These are phyloP conservation scores for Akanthomyces uredinophilus DNA, from an alignment of 2,329 filamentous ascomycete species.

Conservation along the genomic window DNA sequence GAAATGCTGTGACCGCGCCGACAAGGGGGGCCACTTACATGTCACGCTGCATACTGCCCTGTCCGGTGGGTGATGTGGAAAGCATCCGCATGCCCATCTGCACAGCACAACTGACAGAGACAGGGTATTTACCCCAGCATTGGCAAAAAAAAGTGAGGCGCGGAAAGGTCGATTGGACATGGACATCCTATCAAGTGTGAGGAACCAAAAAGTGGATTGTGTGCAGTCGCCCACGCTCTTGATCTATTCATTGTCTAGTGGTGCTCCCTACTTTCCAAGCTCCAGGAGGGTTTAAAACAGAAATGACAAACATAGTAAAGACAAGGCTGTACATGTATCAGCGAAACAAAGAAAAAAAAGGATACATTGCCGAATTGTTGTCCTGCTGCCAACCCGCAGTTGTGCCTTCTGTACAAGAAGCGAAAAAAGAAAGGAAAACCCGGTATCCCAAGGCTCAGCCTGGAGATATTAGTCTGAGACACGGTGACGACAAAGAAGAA, in stretches of 20 bases:
- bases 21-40: not conserved
- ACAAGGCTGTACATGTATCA: not conserved
- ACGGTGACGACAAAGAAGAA: not conserved
- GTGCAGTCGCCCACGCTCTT: slow-evolving; percentile 3
- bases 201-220: not conserved
- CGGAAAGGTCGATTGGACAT: not conserved
- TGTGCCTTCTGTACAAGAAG: not conserved
- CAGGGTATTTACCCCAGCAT: not conserved
- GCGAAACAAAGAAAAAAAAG: not conserved
- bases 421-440: not conserved
- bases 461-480: slow-evolving; percentile 6
- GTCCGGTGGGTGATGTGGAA: not conserved
- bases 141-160: not conserved
- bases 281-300: not conserved
- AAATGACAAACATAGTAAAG: not conserved
- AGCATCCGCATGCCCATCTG: not conserved
- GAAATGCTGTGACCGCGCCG: not conserved
- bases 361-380: not conserved
- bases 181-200: not conserved
- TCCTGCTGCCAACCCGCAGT: slow-evolving; percentile 1
- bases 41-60: not conserved
- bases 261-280: not conserved
- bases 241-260: not conserved
- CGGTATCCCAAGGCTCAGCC: not conserved
- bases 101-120: slow-evolving; percentile 3